Base-by-base conservation (phyloP, 306 rosid species). In the Heteromeles arbutifolia region DNA sequence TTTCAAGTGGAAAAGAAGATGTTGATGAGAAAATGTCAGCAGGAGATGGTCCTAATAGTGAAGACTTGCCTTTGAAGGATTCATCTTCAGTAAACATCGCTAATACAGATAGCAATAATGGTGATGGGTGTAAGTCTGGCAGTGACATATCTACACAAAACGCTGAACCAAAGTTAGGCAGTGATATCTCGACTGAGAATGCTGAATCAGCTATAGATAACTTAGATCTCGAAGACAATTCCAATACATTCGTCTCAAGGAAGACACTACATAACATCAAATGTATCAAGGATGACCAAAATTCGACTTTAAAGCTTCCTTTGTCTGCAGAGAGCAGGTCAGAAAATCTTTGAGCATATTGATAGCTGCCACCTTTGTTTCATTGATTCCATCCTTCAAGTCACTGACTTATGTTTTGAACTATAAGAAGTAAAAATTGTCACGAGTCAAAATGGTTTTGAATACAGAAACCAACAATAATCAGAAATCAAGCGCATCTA, bases 251-350 rank as follows among this genome's bases (percentile, higher is more conserved):
- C 69, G 43, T 65, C 65, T 74, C 75, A 25, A 84, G 65, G 85
- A 78, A 82, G 79, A 74, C 48, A 62, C 69, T 78, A 53, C 72
- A 54, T 39, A 79, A 82, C 78, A 77, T 45, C 25, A 37, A 77
- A 74, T 84, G 72, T 32, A 29, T 53, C 58, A 78, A 71, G 69
- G 88, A 76, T 76, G 83, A 76, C 70, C 81, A 83, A 65, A 83
- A 72, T 21, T 78, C 81, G 66, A 77, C 74, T 68, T 52, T 72
- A 63, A 81, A 77, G 73, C 68, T 53, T 86, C 85, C 87, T 77
- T 53, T 74, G 48, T 81, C 25, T 77, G 74, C 73, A 39, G 17
- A 68, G 43, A 78, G 72, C 85, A 80, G 97, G 98, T 95, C 37
- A 61, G 81, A 73, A 73, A 81, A 43, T 83, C 83, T 41, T 25